phyloP scores from a whole-genome alignment of 805 yeast species.

The Spencermartinsiella europaea region DNA sequence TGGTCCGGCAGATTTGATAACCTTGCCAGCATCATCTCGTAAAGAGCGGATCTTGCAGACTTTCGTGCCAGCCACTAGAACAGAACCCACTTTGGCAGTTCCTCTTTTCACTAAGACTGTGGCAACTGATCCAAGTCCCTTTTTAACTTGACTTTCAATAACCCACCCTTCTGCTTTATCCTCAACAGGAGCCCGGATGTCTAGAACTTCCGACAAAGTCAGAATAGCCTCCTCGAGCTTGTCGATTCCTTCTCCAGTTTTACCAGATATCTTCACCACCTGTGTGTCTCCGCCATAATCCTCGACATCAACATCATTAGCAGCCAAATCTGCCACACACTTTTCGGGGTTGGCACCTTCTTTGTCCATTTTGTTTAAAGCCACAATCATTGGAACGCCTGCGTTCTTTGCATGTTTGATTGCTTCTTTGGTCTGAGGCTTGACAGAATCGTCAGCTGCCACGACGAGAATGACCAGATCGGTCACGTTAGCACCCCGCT shows the following conservation, averaged over 20 bases:
- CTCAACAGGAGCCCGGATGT: constrained; percentile 53
- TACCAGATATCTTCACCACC: constrained; percentile 80
- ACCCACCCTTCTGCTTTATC: constrained; percentile 75
- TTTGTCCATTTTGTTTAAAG: constrained; percentile 87
- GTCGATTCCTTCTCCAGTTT: constrained; percentile 86
- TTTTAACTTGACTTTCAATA: constrained; percentile 75
- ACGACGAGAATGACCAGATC: constrained; percentile 90
- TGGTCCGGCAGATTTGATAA: constrained; percentile 66
- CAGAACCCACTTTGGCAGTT: constrained; percentile 58
- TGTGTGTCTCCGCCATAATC: constrained; percentile 95
- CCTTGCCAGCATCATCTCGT: constrained; percentile 66
- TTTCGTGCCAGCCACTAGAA: constrained; percentile 82
- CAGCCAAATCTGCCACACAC: constrained; percentile 71
- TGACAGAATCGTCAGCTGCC: constrained; percentile 95
- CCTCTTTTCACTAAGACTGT: constrained; percentile 83
- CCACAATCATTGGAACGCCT: constrained; percentile 80
- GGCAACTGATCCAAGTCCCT: constrained; percentile 80
- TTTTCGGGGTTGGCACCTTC: constrained; percentile 68
- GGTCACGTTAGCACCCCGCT: constrained; percentile 91
- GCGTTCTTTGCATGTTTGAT: constrained; percentile 85
- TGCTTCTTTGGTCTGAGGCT: constrained; percentile 97
- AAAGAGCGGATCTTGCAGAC: constrained; percentile 80
- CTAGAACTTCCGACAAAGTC: constrained; percentile 77
- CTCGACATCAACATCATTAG: constrained; percentile 77
- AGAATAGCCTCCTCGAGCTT: constrained; percentile 84